These are phyloP conservation scores for Raffaelea arxii DNA, from an alignment of 2,329 filamentous ascomycete genomes.

Conservation along the genomic window DNA sequence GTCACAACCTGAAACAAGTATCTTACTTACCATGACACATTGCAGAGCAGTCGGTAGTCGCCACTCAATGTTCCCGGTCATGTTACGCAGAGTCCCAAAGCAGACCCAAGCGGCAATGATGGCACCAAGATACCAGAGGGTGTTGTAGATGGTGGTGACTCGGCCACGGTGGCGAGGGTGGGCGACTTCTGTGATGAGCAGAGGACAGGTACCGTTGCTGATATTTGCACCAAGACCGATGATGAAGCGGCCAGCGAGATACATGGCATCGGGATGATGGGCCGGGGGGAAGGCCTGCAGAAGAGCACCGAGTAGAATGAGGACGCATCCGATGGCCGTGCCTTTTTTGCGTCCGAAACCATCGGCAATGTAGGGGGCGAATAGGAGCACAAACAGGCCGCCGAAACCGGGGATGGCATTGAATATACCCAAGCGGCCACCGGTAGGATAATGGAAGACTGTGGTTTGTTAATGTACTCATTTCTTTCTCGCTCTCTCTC, in stretches of 20 bases:
- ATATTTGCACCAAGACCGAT: conserved; percentile 40
- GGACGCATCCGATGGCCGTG: neutral
- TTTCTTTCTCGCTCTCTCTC: too few relatives aligned
- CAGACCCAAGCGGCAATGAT: conserved; percentile 35
- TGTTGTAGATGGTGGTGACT: conserved; percentile 40
- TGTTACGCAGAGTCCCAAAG: conserved; percentile 31
- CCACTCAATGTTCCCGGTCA: conserved; percentile 29
- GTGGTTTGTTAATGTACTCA: too few relatives aligned
- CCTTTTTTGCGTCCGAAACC: neutral
- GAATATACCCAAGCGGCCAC: conserved; percentile 1
- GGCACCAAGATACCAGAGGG: conserved; percentile 31
- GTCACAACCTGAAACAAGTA: too few relatives aligned
- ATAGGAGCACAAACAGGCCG: conserved; percentile 2
- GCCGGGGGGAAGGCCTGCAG: neutral
- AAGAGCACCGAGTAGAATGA: conserved; percentile 1
- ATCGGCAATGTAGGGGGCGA: conserved; percentile 2
- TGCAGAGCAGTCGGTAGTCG: conserved; percentile 15
- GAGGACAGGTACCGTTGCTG: conserved; percentile 33
- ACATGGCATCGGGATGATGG: neutral
- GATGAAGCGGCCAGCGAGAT: conserved; percentile 38
- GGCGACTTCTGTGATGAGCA: conserved; percentile 38
- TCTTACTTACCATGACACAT: neutral
- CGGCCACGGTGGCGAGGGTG: conserved; percentile 39
- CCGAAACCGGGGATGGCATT: conserved; percentile 3
- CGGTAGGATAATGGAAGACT: neutral